phyloP scores from a whole-genome alignment of 192 early-diverging fungal species.

The Coemansia sp. region DNA sequence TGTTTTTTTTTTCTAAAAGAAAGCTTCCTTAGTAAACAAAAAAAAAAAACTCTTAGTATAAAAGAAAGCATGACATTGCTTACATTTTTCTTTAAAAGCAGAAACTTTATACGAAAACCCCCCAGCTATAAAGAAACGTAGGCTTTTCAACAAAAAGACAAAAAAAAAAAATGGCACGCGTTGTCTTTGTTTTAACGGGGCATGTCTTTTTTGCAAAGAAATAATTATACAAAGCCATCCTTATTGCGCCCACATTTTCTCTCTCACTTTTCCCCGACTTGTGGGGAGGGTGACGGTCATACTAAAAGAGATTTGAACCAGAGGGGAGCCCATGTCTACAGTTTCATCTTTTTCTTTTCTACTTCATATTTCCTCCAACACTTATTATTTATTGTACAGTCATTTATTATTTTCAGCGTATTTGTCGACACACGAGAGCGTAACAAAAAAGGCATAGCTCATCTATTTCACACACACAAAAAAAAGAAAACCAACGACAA shows the following conservation, averaged over 20 bases:
- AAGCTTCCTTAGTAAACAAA: neutral
- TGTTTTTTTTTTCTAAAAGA: neutral
- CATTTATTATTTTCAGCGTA: neutral
- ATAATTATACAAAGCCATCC: neutral
- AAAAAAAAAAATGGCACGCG: neutral
- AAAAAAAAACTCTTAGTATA: neutral
- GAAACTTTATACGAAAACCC: neutral
- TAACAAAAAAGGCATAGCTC: slow-evolving; percentile 6
- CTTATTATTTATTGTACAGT: neutral
- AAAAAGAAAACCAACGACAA: slow-evolving; percentile 1
- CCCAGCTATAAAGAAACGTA: neutral
- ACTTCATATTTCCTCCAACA: neutral
- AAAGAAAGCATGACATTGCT: neutral
- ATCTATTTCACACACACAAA: neutral
- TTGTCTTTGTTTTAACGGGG: neutral
- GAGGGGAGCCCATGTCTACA: neutral
- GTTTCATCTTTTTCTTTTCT: neutral
- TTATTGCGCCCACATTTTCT: neutral
- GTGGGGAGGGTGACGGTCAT: neutral
- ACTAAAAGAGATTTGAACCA: neutral
- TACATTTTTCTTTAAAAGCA: neutral
- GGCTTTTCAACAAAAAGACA: neutral
- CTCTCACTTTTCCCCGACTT: neutral
- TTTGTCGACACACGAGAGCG: neutral
- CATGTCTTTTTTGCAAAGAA: too few species aligned